These are phyloP conservation scores for Ceratocystis variospora DNA, from an alignment of 2,329 filamentous ascomycete genomes.

Conservation along the genomic window DNA sequence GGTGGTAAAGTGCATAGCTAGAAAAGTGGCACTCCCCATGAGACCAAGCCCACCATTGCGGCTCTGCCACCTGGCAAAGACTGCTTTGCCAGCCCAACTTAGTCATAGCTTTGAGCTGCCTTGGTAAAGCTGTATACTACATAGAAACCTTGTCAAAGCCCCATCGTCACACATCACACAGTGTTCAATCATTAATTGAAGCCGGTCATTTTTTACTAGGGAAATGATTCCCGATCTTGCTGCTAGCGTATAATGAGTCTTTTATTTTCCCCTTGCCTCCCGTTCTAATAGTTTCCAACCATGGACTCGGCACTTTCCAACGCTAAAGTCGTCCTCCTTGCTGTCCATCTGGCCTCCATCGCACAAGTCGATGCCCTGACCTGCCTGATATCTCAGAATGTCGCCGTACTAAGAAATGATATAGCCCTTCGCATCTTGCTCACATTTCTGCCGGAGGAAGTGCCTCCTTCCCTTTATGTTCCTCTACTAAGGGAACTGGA, in stretches of 20 bases:
- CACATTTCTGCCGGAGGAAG: constrained; percentile 61
- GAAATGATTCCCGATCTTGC: not conserved
- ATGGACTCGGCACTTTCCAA: constrained; percentile 40
- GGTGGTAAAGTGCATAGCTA: not conserved
- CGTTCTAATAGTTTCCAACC: constrained; percentile 22
- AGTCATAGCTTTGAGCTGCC: not conserved
- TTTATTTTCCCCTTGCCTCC: not conserved
- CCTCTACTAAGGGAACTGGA: constrained; percentile 46
- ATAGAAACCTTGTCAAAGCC: not conserved
- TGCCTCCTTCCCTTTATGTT: constrained; percentile 49
- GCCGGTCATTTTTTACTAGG: not conserved
- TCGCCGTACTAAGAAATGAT: constrained; percentile 46
- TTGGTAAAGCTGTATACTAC: not conserved
- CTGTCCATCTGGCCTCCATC: constrained; percentile 53
- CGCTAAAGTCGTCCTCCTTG: constrained; percentile 58
- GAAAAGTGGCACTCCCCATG: not conserved
- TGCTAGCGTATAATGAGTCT: not conserved
- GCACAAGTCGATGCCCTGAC: constrained; percentile 51
- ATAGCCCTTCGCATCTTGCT: constrained; percentile 59
- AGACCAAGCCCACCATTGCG: not conserved
- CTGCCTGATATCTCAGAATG: constrained; percentile 43
- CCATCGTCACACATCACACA: not conserved
- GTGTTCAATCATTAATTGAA: not conserved
- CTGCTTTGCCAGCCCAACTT: not conserved
- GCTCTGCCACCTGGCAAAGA: not conserved